phyloP scores from a whole-genome alignment of 148 eudicot species.

The Limonium bicolor region DNA sequence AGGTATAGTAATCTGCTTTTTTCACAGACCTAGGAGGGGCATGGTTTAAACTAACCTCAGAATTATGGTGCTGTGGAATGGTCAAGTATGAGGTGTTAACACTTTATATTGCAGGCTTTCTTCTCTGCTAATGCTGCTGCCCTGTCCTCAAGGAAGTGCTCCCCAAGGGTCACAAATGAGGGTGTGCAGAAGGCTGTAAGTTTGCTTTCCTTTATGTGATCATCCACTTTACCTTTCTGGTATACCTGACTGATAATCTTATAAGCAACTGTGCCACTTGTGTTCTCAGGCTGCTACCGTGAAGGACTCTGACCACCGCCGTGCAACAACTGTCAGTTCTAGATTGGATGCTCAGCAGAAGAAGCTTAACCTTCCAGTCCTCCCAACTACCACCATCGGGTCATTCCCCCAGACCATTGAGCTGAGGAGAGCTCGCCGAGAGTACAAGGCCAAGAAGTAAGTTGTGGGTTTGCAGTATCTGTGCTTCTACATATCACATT shows the following conservation, averaged over 20 bases:
- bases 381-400: slow-evolving; percentile 95
- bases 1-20: slow-evolving; percentile 23
- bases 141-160: slow-evolving; percentile 73
- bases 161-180: slow-evolving; percentile 82
- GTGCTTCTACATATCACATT: not conserved
- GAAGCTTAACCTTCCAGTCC: slow-evolving; percentile 90
- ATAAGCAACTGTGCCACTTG: not conserved
- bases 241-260: slow-evolving; percentile 2
- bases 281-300: slow-evolving; percentile 68
- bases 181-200: slow-evolving; percentile 95
- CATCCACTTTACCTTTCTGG: not conserved
- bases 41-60: not conserved
- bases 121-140: slow-evolving; percentile 88
- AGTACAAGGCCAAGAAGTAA: slow-evolving; percentile 89
- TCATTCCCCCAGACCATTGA: slow-evolving; percentile 94
- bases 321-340: slow-evolving; percentile 81
- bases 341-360: slow-evolving; percentile 92
- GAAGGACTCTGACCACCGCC: slow-evolving; percentile 89
- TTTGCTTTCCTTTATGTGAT: slow-evolving; percentile 1
- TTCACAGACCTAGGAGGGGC: not conserved
- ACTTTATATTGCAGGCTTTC: slow-evolving; percentile 41
- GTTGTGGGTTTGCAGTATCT: slow-evolving; percentile 7
- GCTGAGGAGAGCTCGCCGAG: slow-evolving; percentile 90
- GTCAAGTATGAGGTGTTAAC: not conserved
- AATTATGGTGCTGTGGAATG: not conserved